Base-by-base conservation (phyloP, 192 early-diverging fungal species). In the Entophlyctis luteolus region DNA sequence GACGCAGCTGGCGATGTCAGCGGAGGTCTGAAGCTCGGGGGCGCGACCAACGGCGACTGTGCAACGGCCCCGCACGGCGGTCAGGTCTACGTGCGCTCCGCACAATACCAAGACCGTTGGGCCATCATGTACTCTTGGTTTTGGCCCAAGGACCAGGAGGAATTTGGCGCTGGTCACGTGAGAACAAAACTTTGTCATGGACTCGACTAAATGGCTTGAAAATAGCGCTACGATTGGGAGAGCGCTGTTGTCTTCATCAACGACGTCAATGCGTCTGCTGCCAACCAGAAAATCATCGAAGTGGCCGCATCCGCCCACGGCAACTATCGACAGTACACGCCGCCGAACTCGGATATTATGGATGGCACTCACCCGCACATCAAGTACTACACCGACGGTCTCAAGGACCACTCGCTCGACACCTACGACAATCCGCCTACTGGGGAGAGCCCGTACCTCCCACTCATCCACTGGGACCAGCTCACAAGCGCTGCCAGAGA, bases 241-340 rank as follows among this genome's bases (percentile, higher is more conserved):
- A 14, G 33, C 39, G 57, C 57, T 6, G 57, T 59, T 33, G 57
- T 59, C 32, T 59, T 34, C n/a, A 59, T 59, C 57, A 59, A 59
- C 57, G 23, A 23, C 23, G 50, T 52, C 50, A 59, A 59, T 33
- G 35, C 32, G 6, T 12, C 33, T 6, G 10, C 39, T 6, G 57
- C 16, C 8, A 33, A 59, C 33, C 57, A 59, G 23, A 46, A 37
- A 10, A 34, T 59, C 8, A 59, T 59, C 39, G 57, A 34, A 59
- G 57, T 59, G 6, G 33, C 57, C n/a, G 57, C 57, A 8, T 59
- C 57, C 5, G 57, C 57, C 8, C 57, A 59, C 23, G 57, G 57
- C 8, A 14, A 59, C 14, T 59, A 59, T 33, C 8, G 57, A 34
- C 39, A 45, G 33, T 59, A 59, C 32, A 34, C 6, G 6, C 57